Base-by-base conservation (phyloP, 495 filamentous ascomycete genomes). In the Pyronema omphalodes region DNA sequence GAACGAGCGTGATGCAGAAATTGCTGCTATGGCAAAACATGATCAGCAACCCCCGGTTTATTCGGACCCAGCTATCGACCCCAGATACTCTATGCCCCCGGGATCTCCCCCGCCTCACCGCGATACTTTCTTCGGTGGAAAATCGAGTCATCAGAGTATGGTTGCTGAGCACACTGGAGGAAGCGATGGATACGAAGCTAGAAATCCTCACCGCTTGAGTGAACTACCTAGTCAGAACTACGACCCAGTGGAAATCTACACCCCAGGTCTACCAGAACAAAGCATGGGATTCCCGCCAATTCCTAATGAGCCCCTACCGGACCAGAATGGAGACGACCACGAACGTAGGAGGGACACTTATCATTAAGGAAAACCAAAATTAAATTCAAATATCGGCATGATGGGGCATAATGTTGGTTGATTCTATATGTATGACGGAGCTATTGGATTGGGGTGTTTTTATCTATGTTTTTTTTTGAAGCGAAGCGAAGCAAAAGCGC, bases 171-270 rank as follows among this genome's bases (percentile, higher is more conserved):
- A 29, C 46, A 29, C 37, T 33, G 37, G 17, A 51, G 18, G 47
- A 49, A 4, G 43, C 6, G 5, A 43, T 37, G 43, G 35, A 41
- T 3, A 44, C 15, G 23, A 56, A 56, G n/a, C 17, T n/a, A 19
- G 49, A 41, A 48, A 62, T 37, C 43, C 53, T 17, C 23, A 64
- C 36, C 55, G 61, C 41, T 37, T 65, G 14, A 58, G 55, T 23
- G 61, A 65, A 58, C 18, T 61, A 44, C 53, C 50, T 36, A 53
- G 46, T 35, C 14, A 9, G 34, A 53, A 50, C 9, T 63, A 56
- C 19, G 61, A 57, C 9, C 61, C 61, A 0, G 62, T 65, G 5
- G 62, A 65, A 46, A 65, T 65, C 7, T 65, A 64, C 44, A 65
- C 62, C 6, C 58, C 62, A 0, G 61, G 58, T 1, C n/a, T 41